Conservation (phyloP, 129 eudicot genomes). For the Ambrosia artemisiifolia region DNA sequence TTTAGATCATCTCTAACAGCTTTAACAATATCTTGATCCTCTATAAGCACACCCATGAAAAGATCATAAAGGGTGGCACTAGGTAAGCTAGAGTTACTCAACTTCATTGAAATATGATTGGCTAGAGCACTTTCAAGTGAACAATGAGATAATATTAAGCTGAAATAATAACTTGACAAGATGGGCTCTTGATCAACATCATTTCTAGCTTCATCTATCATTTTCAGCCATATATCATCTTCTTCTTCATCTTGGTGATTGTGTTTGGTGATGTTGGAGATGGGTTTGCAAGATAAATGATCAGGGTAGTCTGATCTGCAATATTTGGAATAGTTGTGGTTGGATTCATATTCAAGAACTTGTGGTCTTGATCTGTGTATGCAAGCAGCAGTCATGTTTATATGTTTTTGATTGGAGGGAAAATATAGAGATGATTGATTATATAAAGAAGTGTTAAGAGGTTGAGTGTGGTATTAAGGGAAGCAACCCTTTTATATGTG, state of each 20-base stretch:
- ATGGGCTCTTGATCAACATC: conserved; percentile 82
- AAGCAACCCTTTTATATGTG: conserved; percentile 26
- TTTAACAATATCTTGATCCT: conserved; percentile 52
- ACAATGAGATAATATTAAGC: conserved; percentile 51
- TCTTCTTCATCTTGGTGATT: conserved; percentile 3
- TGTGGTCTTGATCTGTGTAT: conserved; percentile 42
- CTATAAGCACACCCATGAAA: conserved; percentile 49
- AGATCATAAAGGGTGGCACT: conserved; percentile 64
- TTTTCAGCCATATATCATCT: conserved; percentile 57
- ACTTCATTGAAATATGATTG: conserved; percentile 54
- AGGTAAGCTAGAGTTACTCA: conserved; percentile 51
- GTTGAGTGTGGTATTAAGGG: conserved; percentile 9
- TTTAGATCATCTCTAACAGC: conserved; percentile 53
- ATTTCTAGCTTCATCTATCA: conserved; percentile 61
- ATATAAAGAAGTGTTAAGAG: not conserved
- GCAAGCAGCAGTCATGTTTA: conserved; percentile 66
- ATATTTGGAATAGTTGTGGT: conserved; percentile 27
- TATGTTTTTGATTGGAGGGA: conserved; percentile 7
- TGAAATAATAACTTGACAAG: conserved; percentile 58
- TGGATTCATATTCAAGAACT: conserved; percentile 36
- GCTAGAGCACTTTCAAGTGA: conserved; percentile 66
- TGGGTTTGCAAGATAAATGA: conserved; percentile 45
- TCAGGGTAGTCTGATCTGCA: conserved; percentile 43
- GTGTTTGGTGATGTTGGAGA: conserved; percentile 26
- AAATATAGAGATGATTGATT: conserved; percentile 23